A percentile compares a stretch with the other conserved stretches of the same genome.
phyloP scores from a whole-genome alignment of 176 grass and related monocot genomes.

The Paspalum vaginatum region DNA sequence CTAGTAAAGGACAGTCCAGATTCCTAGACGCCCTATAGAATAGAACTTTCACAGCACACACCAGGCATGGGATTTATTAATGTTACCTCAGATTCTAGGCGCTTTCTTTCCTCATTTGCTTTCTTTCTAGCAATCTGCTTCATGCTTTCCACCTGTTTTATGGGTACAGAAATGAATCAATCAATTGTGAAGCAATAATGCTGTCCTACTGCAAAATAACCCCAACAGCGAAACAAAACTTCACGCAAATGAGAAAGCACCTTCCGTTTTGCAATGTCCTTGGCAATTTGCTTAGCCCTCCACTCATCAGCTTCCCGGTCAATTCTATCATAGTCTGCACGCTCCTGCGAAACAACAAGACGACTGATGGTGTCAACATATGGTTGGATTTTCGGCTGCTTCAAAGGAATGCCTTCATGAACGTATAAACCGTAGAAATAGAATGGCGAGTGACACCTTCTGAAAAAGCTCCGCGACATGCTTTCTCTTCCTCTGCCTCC shows the following conservation, averaged over 20 bases:
- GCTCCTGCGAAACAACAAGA: slow-evolving; percentile 57
- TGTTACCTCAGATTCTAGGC: slow-evolving; percentile 85
- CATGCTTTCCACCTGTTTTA: slow-evolving; percentile 82
- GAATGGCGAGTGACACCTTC: slow-evolving; percentile 50
- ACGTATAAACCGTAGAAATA: neutral
- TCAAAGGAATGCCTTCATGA: neutral
- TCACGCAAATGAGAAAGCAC: slow-evolving; percentile 39
- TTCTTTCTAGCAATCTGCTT: slow-evolving; percentile 91
- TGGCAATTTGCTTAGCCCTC: slow-evolving; percentile 84
- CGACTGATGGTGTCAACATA: neutral
- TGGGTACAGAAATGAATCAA: slow-evolving; percentile 17
- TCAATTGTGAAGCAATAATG: neutral
- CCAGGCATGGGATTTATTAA: slow-evolving; percentile 4
- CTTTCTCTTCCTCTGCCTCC: slow-evolving; percentile 86
- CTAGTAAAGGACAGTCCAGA: neutral
- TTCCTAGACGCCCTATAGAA: neutral
- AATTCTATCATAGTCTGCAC: slow-evolving; percentile 66
- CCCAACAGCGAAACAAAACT: slow-evolving; percentile 19
- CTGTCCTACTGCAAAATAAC: neutral
- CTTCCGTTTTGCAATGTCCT: slow-evolving; percentile 81
- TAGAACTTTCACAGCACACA: neutral
- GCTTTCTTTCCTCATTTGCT: slow-evolving; percentile 82
- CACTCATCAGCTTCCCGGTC: slow-evolving; percentile 93
- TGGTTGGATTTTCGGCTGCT: neutral
- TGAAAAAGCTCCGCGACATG: slow-evolving; percentile 56